phyloP scores from a whole-genome alignment of 345 rosid genomes.

The Cochlearia excelsa region DNA sequence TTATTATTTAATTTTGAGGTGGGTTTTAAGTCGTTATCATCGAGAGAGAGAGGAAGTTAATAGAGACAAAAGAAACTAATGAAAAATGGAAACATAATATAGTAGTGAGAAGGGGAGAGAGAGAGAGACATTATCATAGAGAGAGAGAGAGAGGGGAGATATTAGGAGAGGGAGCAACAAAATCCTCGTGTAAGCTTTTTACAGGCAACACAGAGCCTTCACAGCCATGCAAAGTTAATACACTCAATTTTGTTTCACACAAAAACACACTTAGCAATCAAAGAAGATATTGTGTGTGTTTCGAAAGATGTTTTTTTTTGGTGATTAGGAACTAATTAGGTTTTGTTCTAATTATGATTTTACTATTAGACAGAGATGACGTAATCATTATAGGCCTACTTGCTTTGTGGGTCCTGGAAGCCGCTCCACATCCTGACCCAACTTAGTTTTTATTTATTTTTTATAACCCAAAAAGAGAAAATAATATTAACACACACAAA shows the following conservation, averaged over 20 bases:
- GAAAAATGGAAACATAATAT: slow-evolving; percentile 14
- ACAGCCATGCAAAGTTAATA: slow-evolving; percentile 57
- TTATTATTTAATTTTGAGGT: slow-evolving; percentile 8
- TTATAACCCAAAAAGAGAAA: background rate
- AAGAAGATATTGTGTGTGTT: no score
- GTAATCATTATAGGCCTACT: slow-evolving; percentile 29
- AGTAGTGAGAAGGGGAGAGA: background rate
- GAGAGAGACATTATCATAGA: slow-evolving; percentile 11
- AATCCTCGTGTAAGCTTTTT: slow-evolving; percentile 60
- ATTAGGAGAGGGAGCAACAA: slow-evolving; percentile 37
- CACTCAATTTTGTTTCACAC: slow-evolving; percentile 2
- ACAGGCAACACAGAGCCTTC: slow-evolving; percentile 44
- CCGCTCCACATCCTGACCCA: slow-evolving; percentile 25
- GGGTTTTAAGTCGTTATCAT: slow-evolving; percentile 36
- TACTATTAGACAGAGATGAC: slow-evolving; percentile 29
- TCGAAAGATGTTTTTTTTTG: no score
- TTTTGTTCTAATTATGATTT: slow-evolving; percentile 11
- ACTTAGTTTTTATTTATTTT: background rate
- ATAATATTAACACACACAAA: no score
- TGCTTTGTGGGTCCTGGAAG: slow-evolving; percentile 26
- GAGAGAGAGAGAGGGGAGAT: slow-evolving; percentile 11
- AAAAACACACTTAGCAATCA: no score
- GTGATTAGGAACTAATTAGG: background rate
- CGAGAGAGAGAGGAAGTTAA: slow-evolving; percentile 28
- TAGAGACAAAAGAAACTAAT: slow-evolving; percentile 25